Percentiles rank a stretch among this genome's conserved stretches.
Evolutionary conservation across 805 yeast species (phyloP).

Genomic region (Ogataea saltuana): DNA sequence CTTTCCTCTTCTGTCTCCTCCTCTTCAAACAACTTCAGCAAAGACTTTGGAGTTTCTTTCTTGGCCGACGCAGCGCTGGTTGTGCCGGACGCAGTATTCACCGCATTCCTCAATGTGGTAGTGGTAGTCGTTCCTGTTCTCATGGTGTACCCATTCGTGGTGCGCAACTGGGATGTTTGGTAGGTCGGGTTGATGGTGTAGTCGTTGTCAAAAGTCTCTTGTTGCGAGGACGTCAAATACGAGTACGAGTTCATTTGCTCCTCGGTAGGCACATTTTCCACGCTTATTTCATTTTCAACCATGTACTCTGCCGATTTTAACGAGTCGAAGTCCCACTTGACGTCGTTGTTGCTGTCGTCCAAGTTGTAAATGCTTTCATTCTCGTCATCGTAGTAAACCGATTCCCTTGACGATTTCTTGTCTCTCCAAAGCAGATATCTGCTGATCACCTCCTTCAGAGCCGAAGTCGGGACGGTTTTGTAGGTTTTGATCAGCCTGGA

Average conservation of each 20-base stretch:
- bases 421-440: conserved; percentile 78
- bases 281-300: conserved; percentile 64
- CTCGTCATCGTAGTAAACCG: conserved; percentile 46
- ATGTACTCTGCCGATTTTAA: conserved; percentile 72
- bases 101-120: conserved; percentile 22
- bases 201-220: conserved; percentile 16
- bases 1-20: conserved; percentile 33
- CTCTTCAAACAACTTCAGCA: conserved; percentile 69
- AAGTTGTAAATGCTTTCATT: conserved; percentile 32
- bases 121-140: conserved; percentile 16
- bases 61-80: conserved; percentile 22
- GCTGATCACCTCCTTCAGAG: conserved; percentile 72
- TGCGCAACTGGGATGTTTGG: conserved; percentile 11
- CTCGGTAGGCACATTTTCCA: conserved; percentile 21
- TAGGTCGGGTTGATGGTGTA: conserved; percentile 22
- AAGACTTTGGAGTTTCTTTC: conserved; percentile 68
- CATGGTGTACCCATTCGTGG: conserved; percentile 25
- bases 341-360: conserved; percentile 40
- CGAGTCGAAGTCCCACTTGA: conserved; percentile 91
- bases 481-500: conserved; percentile 69
- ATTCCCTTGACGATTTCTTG: conserved; percentile 55
- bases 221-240: conserved; percentile 7
- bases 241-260: conserved; percentile 4
- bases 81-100: conserved; percentile 14
- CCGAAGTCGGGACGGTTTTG: conserved; percentile 57